Evolutionary conservation across 805 yeast genomes (phyloP).

Genomic region (Yarrowia porcina): DNA sequence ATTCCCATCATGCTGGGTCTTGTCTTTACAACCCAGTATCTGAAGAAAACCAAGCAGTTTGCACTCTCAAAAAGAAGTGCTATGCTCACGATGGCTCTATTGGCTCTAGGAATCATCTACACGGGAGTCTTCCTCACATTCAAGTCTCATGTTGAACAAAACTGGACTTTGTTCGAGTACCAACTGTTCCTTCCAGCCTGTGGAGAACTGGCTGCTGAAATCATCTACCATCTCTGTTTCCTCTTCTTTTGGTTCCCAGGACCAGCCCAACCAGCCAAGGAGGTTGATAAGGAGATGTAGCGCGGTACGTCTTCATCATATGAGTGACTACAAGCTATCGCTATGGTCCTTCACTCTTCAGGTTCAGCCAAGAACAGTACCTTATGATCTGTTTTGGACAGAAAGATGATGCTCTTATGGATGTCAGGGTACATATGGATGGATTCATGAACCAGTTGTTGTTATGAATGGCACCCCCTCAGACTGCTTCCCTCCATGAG

Average conservation of each 20-base stretch:
- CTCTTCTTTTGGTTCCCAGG: not conserved
- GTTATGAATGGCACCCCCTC: too few species aligned
- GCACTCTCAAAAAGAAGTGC: not conserved
- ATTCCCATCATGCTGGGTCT: slow-evolving; percentile 7
- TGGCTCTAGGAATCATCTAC: not conserved
- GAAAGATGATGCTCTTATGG: too few species aligned
- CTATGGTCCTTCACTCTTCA: too few species aligned
- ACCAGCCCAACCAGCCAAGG: not conserved
- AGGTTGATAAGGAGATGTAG: not conserved
- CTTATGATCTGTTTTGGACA: not conserved
- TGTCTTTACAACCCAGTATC: not conserved
- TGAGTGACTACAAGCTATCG: too few species aligned
- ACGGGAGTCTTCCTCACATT: not conserved
- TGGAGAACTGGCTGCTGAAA: not conserved
- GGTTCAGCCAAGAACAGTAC: too few species aligned
- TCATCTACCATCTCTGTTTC: not conserved
- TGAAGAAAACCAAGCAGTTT: not conserved
- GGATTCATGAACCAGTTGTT: too few species aligned
- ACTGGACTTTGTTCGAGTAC: not conserved
- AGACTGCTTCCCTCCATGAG: too few species aligned
- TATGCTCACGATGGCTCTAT: not conserved
- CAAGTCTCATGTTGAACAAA: not conserved
- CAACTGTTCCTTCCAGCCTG: not conserved
- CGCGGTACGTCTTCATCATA: too few species aligned
- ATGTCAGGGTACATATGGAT: too few species aligned